These are phyloP conservation scores for Hyparrhenia diplandra DNA, from an alignment of 176 grass and related monocot species.

Conservation along the genomic window DNA sequence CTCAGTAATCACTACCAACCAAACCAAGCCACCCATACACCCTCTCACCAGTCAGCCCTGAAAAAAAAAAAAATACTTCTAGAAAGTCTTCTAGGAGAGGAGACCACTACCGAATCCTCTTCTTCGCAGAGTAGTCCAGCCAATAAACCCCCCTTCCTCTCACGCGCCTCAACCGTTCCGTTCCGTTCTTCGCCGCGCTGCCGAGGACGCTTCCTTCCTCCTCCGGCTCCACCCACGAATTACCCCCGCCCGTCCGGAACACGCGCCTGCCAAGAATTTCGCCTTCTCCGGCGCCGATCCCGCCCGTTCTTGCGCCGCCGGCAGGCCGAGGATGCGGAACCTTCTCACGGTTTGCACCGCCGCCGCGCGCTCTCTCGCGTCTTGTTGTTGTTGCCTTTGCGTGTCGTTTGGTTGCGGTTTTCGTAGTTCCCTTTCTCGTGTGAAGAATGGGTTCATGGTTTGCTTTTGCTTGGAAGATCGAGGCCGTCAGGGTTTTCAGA, in stretches of 20 bases:
- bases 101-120: neutral
- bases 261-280: neutral
- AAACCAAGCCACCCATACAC: no score
- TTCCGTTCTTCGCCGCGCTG: neutral
- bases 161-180: no score
- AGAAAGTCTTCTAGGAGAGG: neutral
- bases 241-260: neutral
- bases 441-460: neutral
- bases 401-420: neutral
- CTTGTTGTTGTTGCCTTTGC: neutral
- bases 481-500: neutral
- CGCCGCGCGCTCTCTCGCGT: neutral
- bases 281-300: neutral
- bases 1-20: no score
- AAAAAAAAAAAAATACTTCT: neutral
- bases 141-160: neutral
- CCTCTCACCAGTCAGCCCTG: no score
- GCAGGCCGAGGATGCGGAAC: conserved; percentile 38
- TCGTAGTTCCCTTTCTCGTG: neutral
- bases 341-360: conserved; percentile 42
- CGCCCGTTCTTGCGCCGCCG: neutral
- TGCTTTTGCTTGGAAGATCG: neutral
- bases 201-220: neutral
- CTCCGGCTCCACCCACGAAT: neutral
- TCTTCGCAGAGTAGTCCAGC: neutral